These are phyloP conservation scores for Wickerhamomyces subpelliculosus DNA, from an alignment of 805 yeast genomes.

Conservation along the genomic window DNA sequence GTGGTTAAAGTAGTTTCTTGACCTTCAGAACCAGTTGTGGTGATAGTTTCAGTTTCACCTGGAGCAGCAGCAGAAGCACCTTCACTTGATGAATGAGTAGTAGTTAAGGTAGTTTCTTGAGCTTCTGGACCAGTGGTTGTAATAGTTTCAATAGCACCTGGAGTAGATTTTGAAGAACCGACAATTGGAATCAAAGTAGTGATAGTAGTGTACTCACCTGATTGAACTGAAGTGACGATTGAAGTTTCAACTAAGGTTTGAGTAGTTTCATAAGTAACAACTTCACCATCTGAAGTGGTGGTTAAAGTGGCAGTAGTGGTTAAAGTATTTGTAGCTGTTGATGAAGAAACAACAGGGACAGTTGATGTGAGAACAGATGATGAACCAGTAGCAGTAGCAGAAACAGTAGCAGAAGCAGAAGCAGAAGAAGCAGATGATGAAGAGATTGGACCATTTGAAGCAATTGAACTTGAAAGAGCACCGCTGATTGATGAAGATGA, in stretches of 20 bases:
- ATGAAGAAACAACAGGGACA: neutral
- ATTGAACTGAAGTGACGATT: neutral
- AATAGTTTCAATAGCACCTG: neutral
- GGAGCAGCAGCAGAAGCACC: neutral
- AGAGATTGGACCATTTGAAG: neutral
- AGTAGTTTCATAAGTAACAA: neutral
- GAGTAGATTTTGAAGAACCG: neutral
- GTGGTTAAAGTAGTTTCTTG: neutral
- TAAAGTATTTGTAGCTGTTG: neutral
- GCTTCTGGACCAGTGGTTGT: neutral
- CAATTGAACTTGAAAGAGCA: neutral
- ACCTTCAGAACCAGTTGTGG: conserved; percentile 1
- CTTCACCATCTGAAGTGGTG: neutral
- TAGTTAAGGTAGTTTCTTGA: neutral
- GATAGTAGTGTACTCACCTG: neutral
- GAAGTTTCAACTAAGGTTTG: neutral
- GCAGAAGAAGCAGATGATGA: neutral
- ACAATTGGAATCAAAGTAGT: neutral
- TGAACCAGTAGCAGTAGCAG: neutral
- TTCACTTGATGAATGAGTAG: neutral
- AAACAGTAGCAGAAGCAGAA: neutral
- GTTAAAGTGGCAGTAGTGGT: neutral
- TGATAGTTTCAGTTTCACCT: conserved; percentile 2
- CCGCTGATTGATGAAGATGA: neutral
- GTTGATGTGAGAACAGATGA: neutral